These are phyloP conservation scores for Westerdykella aurantiaca DNA, from an alignment of 2,329 filamentous ascomycete species.

Conservation along the genomic window DNA sequence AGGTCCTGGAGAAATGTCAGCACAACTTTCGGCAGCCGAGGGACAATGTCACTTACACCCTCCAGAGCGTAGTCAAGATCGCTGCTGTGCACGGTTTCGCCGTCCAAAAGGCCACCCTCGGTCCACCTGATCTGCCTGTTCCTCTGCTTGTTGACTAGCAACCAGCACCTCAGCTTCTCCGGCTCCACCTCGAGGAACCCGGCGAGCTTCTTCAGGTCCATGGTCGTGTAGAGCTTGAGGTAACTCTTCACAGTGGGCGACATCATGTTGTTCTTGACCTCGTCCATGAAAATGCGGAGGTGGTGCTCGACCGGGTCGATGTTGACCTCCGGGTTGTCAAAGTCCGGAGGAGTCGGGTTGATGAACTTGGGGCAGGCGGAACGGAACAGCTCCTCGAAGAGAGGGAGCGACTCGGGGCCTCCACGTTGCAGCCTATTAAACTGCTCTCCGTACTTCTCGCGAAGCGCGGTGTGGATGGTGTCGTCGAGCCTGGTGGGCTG, in stretches of 20 bases:
- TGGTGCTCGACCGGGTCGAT: slow-evolving; percentile 97
- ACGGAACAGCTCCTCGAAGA: slow-evolving; percentile 98
- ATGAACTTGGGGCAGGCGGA: slow-evolving; percentile 99
- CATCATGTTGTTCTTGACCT: slow-evolving; percentile 99
- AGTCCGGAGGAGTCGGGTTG: slow-evolving; percentile 92
- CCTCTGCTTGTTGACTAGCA: slow-evolving; percentile 97
- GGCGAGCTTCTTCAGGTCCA: slow-evolving; percentile 97
- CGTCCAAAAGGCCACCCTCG: slow-evolving; percentile 83
- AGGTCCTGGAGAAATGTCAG: slow-evolving; percentile 59
- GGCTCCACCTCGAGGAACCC: slow-evolving; percentile 95
- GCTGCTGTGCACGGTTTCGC: slow-evolving; percentile 86
- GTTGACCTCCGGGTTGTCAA: slow-evolving; percentile 93
- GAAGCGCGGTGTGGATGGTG: slow-evolving; percentile 95
- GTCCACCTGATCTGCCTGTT: slow-evolving; percentile 94
- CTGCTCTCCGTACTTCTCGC: slow-evolving; percentile 99
- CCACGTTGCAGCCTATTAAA: slow-evolving; percentile 94
- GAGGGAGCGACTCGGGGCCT: slow-evolving; percentile 86
- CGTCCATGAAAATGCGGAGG: slow-evolving; percentile 96
- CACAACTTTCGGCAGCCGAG: not conserved
- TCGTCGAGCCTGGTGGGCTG: slow-evolving; percentile 95
- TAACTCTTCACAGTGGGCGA: slow-evolving; percentile 97
- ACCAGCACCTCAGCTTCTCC: slow-evolving; percentile 90
- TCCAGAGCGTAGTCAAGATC: slow-evolving; percentile 97
- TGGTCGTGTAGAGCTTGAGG: slow-evolving; percentile 97
- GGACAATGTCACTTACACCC: slow-evolving; percentile 58